Conservation (phyloP, 1,139 yeast species). For the Saccharomyces hybrid region DNA sequence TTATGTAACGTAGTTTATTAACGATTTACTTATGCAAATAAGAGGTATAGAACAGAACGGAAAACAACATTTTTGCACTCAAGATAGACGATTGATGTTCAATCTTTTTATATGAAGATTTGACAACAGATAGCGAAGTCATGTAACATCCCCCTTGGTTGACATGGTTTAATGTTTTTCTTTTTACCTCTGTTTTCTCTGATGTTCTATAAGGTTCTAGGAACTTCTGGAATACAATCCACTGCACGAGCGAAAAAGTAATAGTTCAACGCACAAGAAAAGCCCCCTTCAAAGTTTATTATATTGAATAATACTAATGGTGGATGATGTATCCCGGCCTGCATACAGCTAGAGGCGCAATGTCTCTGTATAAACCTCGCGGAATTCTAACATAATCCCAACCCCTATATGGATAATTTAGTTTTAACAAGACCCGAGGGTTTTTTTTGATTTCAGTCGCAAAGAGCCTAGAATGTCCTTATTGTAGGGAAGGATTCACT, state of each 20-base stretch:
- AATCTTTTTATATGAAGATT: no score
- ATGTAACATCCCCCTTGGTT: not conserved
- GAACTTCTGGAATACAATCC: not conserved
- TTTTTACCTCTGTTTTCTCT: not conserved
- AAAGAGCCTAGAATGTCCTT: not conserved
- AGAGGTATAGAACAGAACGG: no score
- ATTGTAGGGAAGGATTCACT: not conserved
- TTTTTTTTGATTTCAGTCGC: not conserved
- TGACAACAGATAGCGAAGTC: no score
- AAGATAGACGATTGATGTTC: not conserved
- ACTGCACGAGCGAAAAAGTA: not conserved
- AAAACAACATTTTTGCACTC: not conserved
- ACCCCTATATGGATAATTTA: not conserved
- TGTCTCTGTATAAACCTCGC: not conserved
- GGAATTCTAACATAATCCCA: not conserved
- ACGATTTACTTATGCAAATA: no score
- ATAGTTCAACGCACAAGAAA: not conserved
- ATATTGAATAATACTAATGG: not conserved
- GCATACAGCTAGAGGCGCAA: not conserved
- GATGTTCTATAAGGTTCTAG: slow-evolving; percentile 6
- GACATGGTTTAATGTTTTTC: not conserved
- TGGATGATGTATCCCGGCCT: not conserved
- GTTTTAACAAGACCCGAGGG: not conserved
- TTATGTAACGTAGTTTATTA: no score
- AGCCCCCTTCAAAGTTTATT: not conserved